phyloP scores from a whole-genome alignment of 352 stramenopile species.

The Pythium chondricola region DNA sequence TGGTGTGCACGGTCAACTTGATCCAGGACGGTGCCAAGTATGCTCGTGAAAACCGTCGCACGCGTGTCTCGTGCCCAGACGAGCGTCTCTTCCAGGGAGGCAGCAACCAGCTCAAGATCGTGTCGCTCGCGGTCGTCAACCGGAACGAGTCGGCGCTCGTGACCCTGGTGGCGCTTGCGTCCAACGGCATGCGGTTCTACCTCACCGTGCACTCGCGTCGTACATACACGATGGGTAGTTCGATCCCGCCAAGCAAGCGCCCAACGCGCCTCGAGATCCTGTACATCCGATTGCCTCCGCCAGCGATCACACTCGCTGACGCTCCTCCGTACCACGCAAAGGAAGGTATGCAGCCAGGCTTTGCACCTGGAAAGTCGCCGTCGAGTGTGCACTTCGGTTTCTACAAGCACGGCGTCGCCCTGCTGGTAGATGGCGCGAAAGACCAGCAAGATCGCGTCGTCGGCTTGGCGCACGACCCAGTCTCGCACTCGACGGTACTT shows the following conservation, averaged over 20 bases:
- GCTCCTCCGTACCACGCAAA: conserved; percentile 80
- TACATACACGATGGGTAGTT: conserved; percentile 31
- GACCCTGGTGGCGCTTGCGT: conserved; percentile 90
- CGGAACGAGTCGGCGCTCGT: conserved; percentile 77
- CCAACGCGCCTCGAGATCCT: conserved; percentile 68
- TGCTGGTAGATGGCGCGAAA: conserved; percentile 69
- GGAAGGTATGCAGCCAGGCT: conserved; percentile 82
- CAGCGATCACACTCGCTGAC: conserved; percentile 58
- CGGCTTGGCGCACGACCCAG: conserved; percentile 65
- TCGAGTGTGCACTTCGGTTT: conserved; percentile 73
- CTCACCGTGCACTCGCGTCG: conserved; percentile 83
- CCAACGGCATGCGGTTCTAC: conserved; percentile 93
- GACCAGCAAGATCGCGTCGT: conserved; percentile 78
- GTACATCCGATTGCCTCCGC: conserved; percentile 76
- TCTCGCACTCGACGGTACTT: conserved; percentile 53
- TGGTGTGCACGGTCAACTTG: conserved; percentile 66
- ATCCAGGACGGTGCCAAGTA: conserved; percentile 71
- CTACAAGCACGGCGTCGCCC: conserved; percentile 72
- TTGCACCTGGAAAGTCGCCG: conserved; percentile 70
- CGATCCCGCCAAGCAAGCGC: conserved; percentile 40
- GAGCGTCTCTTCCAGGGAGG: conserved; percentile 69
- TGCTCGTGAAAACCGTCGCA: conserved; percentile 75
- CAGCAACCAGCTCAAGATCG: conserved; percentile 63
- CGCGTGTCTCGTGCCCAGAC: conserved; percentile 75
- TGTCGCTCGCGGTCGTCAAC: conserved; percentile 55